Evolutionary conservation across 176 grass and related monocot genomes (phyloP).

Genomic region (Alopecurus myosuroides): DNA sequence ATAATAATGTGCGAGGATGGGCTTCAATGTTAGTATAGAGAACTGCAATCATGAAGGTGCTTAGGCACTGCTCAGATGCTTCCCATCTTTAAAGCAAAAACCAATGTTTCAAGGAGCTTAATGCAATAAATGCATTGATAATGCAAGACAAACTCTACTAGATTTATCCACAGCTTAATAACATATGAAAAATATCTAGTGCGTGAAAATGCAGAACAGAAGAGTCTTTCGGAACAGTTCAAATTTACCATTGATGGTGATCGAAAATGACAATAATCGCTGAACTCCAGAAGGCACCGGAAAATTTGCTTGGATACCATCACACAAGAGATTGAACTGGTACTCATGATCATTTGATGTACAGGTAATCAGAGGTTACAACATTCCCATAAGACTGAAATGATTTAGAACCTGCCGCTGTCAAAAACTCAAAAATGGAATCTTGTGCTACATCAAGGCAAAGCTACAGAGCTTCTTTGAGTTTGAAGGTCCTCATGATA

Average conservation of each 20-base stretch:
- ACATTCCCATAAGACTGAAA: neutral
- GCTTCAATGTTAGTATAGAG: neutral
- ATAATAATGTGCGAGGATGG: neutral
- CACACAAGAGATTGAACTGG: neutral
- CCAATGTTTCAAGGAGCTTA: neutral
- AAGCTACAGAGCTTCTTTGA: slow-evolving; percentile 85
- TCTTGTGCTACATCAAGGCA: neutral
- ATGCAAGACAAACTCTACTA: too few species aligned
- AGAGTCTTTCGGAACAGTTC: neutral
- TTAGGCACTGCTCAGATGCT: neutral
- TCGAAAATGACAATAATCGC: neutral
- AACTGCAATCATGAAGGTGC: neutral
- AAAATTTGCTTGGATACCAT: slow-evolving; percentile 4
- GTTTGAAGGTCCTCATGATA: slow-evolving; percentile 65
- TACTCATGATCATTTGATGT: slow-evolving; percentile 20
- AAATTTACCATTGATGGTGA: neutral
- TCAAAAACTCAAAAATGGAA: slow-evolving; percentile 32
- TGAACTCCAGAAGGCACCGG: neutral
- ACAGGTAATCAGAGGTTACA: slow-evolving; percentile 17
- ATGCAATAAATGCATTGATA: neutral
- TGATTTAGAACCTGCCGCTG: slow-evolving; percentile 16
- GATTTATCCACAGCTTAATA: neutral
- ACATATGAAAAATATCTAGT: neutral
- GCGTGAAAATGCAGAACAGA: neutral
- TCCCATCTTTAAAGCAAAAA: neutral